A percentile compares a stretch with the other conserved stretches of the same genome.
Evolutionary conservation across 177 flowering plant genomes (phyloP).

Genomic region (Vitis hybrid): DNA sequence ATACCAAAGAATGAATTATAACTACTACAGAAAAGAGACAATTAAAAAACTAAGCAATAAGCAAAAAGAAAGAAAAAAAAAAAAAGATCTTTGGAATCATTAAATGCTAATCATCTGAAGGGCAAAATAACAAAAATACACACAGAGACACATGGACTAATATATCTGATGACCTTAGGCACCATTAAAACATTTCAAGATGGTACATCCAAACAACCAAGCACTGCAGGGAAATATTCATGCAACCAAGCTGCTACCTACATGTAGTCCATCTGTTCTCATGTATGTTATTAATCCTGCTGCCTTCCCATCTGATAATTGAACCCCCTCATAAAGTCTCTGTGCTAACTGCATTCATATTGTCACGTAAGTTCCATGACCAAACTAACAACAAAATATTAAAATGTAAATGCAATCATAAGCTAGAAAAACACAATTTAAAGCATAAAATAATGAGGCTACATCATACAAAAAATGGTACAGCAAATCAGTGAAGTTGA

Average conservation of each 20-base stretch:
- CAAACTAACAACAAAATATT: constrained; percentile 1
- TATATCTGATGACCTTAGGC: too few relatives aligned
- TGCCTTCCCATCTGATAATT: constrained; percentile 64
- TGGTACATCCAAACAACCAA: not conserved
- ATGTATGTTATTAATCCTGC: constrained; percentile 90
- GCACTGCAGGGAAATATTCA: constrained; percentile 3
- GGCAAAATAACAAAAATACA: too few relatives aligned
- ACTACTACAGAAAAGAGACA: too few relatives aligned
- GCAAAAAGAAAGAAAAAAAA: too few relatives aligned
- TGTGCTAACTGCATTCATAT: constrained; percentile 71
- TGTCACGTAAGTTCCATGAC: not conserved
- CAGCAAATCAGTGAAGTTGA: too few relatives aligned
- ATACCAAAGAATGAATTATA: too few relatives aligned
- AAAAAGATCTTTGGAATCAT: too few relatives aligned
- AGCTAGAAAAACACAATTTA: not conserved
- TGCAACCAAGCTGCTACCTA: constrained; percentile 37
- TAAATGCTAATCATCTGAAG: too few relatives aligned
- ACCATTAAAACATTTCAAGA: too few relatives aligned
- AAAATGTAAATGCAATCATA: not conserved
- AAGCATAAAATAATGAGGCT: not conserved
- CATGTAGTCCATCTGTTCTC: constrained; percentile 95
- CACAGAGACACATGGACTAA: too few relatives aligned
- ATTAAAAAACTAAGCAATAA: too few relatives aligned
- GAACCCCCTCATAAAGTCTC: constrained; percentile 91
- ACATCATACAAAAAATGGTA: too few relatives aligned